These are phyloP conservation scores for Hanseniaspora clermontiae DNA, from an alignment of 805 yeast genomes.

Conservation along the genomic window DNA sequence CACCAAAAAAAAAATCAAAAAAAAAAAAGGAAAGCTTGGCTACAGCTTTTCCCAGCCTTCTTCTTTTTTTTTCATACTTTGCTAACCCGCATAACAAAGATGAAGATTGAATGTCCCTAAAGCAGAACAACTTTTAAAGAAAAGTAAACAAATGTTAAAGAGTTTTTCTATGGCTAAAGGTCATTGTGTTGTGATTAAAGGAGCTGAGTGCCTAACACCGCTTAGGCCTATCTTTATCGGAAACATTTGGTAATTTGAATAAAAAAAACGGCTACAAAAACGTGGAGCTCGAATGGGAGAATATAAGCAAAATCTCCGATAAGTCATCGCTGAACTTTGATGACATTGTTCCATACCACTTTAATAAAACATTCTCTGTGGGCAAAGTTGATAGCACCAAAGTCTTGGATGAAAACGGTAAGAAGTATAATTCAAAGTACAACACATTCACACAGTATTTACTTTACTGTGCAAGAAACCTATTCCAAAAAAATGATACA, in stretches of 20 bases:
- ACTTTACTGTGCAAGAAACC: not conserved
- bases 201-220: constrained; percentile 8
- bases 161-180: not conserved
- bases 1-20: no score
- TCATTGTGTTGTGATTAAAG: not conserved
- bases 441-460: constrained; percentile 6
- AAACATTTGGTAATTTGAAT: not conserved
- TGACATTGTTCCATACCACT: constrained; percentile 3
- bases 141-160: not conserved
- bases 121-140: not conserved
- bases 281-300: not conserved
- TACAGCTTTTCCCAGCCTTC: not conserved
- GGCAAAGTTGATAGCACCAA: not conserved
- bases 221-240: constrained; percentile 9
- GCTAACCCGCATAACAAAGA: not conserved
- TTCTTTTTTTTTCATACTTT: not conserved
- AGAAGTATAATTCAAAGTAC: not conserved
- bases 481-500: not conserved
- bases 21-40: no score
- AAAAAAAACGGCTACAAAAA: not conserved
- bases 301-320: constrained; percentile 1
- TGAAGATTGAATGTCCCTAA: no score
- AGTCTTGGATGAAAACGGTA: not conserved
- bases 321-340: not conserved
- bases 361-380: not conserved